Percentiles rank a stretch among this genome's conserved stretches.
Evolutionary conservation across 1,284 basidiomycete genomes (phyloP).

Genomic region (Boletus nobilissimus): DNA sequence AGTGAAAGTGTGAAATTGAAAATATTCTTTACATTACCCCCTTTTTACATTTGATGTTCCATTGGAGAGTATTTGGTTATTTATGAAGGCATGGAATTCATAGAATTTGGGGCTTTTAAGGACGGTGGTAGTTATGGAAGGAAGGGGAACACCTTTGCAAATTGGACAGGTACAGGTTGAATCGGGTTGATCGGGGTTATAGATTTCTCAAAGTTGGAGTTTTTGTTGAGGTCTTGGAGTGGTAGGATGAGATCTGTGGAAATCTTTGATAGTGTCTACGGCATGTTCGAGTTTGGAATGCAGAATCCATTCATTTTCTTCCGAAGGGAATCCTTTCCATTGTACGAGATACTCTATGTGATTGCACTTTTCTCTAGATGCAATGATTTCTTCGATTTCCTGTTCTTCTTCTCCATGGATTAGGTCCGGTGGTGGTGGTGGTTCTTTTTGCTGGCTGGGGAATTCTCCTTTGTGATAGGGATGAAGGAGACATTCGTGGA

Average conservation of each 20-base stretch:
- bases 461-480: not conserved
- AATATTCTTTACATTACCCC: no score
- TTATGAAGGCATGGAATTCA: no score
- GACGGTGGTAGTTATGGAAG: no score
- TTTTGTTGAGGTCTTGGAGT: not conserved
- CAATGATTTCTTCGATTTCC: not conserved
- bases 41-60: no score
- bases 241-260: not conserved
- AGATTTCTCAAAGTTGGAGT: no score
- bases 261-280: not conserved
- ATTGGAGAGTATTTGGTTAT: no score
- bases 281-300: not conserved
- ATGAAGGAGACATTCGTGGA: not conserved
- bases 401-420: not conserved
- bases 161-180: no score
- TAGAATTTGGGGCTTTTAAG: no score
- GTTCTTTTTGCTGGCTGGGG: not conserved
- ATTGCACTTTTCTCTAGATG: not conserved
- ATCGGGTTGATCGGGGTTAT: no score
- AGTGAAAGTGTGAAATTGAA: no score
- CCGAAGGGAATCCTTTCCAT: not conserved
- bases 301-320: not conserved
- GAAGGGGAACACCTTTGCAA: no score
- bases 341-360: not conserved
- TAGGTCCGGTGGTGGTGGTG: no score